These are phyloP conservation scores for Cystobasidium tubakii DNA, from an alignment of 768 basidiomycete species.

Conservation along the genomic window DNA sequence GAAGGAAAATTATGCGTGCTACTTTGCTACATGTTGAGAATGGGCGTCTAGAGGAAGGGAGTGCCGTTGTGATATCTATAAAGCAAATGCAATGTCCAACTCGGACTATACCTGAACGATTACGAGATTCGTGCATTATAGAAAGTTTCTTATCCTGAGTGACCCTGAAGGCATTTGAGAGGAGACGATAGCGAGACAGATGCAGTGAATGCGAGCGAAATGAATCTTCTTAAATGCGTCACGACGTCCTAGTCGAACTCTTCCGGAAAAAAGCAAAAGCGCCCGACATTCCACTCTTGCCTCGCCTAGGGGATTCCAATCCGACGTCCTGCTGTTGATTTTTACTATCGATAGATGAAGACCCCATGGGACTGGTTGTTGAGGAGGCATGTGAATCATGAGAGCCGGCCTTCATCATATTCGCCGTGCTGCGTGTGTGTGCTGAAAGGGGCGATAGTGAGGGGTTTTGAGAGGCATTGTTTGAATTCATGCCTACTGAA, in stretches of 20 bases:
- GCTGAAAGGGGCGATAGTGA: not conserved
- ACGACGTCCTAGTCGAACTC: slow-evolving; percentile 6
- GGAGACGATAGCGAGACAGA: too few species aligned
- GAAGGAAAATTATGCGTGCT: too few species aligned
- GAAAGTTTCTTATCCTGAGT: too few species aligned
- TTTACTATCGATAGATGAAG: not conserved
- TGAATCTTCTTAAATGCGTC: not conserved
- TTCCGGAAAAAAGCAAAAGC: not conserved
- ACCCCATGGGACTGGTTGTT: not conserved
- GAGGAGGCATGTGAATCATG: not conserved
- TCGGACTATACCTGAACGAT: too few species aligned
- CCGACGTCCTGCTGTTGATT: not conserved
- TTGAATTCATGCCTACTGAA: not conserved
- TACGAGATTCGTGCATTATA: too few species aligned
- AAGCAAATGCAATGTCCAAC: too few species aligned
- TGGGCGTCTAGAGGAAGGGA: too few species aligned
- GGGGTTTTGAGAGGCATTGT: not conserved
- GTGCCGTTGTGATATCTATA: too few species aligned
- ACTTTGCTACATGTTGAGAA: too few species aligned
- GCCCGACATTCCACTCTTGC: not conserved
- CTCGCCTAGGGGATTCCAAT: not conserved
- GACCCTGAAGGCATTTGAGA: too few species aligned
- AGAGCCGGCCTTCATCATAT: not conserved
- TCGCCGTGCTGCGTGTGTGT: not conserved
- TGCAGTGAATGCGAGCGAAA: not conserved